phyloP scores from a whole-genome alignment of 352 stramenopile genomes.

The Bremia lactucae region DNA sequence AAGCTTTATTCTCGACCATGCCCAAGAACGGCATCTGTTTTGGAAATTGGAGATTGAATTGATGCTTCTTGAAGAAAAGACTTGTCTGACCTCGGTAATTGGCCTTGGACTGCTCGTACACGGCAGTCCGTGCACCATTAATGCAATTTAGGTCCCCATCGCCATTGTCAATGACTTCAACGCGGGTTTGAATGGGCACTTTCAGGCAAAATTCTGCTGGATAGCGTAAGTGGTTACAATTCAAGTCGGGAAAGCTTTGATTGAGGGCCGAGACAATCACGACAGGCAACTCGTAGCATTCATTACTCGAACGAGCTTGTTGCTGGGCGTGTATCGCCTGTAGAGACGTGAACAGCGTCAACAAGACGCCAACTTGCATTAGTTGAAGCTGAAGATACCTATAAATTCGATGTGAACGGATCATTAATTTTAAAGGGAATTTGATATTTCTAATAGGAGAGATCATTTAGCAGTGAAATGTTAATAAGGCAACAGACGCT shows the following conservation, averaged over 20 bases:
- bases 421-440: too few relatives aligned
- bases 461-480: too few relatives aligned
- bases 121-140: slow-evolving; percentile 25
- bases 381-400: too few relatives aligned
- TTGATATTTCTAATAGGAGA: too few relatives aligned
- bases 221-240: slow-evolving; percentile 61
- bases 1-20: slow-evolving; percentile 50
- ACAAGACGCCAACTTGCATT: too few relatives aligned
- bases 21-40: slow-evolving; percentile 34
- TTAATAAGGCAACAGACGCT: too few relatives aligned
- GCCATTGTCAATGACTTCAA: slow-evolving; percentile 57
- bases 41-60: slow-evolving; percentile 59
- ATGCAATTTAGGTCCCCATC: slow-evolving; percentile 51
- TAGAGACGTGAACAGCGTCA: slow-evolving; percentile 14
- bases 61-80: slow-evolving; percentile 71
- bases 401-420: too few relatives aligned
- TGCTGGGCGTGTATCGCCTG: slow-evolving; percentile 6
- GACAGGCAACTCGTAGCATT: slow-evolving; percentile 63
- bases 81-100: slow-evolving; percentile 74
- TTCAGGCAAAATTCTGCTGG: slow-evolving; percentile 64
- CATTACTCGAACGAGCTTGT: slow-evolving; percentile 5
- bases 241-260: slow-evolving; percentile 47
- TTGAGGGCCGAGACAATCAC: slow-evolving; percentile 49
- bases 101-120: slow-evolving; percentile 34
- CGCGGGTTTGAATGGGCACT: slow-evolving; percentile 26